Conservation (phyloP, 495 filamentous ascomycete genomes). For the Penicillium diatomitis region DNA sequence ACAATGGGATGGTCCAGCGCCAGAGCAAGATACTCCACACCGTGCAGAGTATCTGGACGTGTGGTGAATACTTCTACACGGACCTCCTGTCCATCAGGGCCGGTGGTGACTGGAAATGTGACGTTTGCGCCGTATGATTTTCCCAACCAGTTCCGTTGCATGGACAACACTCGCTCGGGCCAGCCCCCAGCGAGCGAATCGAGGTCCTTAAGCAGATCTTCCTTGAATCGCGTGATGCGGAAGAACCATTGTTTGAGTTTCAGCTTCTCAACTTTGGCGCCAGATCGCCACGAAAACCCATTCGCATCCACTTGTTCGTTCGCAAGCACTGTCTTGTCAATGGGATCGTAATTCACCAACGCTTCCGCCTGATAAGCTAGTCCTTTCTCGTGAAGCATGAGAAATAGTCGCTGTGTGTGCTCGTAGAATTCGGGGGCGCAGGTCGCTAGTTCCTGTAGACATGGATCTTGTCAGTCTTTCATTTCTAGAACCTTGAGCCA, state of each 20-base stretch:
- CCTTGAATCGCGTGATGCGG: conserved; percentile 67
- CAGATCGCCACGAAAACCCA: conserved; percentile 80
- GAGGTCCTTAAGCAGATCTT: conserved; percentile 64
- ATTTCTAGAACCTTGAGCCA: neutral
- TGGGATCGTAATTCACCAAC: conserved; percentile 80
- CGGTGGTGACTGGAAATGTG: conserved; percentile 50
- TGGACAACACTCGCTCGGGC: conserved; percentile 72
- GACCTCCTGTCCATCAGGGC: conserved; percentile 16
- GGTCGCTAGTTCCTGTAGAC: conserved; percentile 64
- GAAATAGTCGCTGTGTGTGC: conserved; percentile 79
- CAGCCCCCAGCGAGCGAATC: conserved; percentile 56
- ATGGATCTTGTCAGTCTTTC: neutral
- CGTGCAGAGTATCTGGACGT: conserved; percentile 73
- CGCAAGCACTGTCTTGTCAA: conserved; percentile 81
- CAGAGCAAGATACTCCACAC: conserved; percentile 75
- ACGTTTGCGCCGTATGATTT: conserved; percentile 64
- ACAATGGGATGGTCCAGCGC: conserved; percentile 69
- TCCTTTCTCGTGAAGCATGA: conserved; percentile 59
- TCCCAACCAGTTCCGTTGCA: conserved; percentile 88
- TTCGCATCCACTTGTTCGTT: conserved; percentile 86
- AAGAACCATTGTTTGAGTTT: conserved; percentile 87
- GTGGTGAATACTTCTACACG: conserved; percentile 74
- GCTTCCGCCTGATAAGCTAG: conserved; percentile 73
- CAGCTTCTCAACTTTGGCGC: conserved; percentile 72
- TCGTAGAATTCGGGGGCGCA: conserved; percentile 79